Base-by-base conservation (phyloP, 345 rosid species). In the Cardamine occulta region DNA sequence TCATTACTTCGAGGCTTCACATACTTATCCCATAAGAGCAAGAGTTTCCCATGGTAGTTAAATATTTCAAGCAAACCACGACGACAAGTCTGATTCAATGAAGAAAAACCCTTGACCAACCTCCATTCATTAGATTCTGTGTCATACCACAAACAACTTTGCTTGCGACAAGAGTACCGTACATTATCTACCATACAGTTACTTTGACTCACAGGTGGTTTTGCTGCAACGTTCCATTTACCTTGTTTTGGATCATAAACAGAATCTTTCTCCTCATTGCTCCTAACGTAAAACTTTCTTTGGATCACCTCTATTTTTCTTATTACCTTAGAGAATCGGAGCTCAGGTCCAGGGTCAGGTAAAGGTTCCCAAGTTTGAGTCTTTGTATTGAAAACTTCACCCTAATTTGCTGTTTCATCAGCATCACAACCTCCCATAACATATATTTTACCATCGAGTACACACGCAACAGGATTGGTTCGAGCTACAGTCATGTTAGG, bases 401-500 rank as follows among this genome's bases (percentile, higher is more conserved):
- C 51, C 63, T 29, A 68, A 26, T 2, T 7, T 1, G 4, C 7
- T 0, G 45, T 14, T 34, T 15, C 11, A 5, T 14, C 2, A 7
- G 6, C 28, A 3, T 1, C 5, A 1, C 28, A 56, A n/a, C 63
- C 73, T 55, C 73, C 63, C 52, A 91, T 81, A 8, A 91, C 90
- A 24, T 87, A 88, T 32, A 91, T 69, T 68, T 83, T 86, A 0
- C 56, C 85, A 8, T 75, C 74, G 6, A 86, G 74, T 0, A 75
- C 85, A 0, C 88, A 12, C 21, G 66, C 89, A 1, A 88, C 80
- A 5, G 97, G 77, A 42, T 81, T 81, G 28, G 81, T 91, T 8
- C 97, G 86, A 4, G 83, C 73, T 14, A 87, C 71, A 1, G 66
- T 82, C 93, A 89, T 89, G 35, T 31, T 66, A 7, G 93, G 86